A percentile compares a stretch with the other conserved stretches of the same genome.
Evolutionary conservation across 106 monocot genomes (phyloP).

Genomic region (Dactylorhiza incarnata): DNA sequence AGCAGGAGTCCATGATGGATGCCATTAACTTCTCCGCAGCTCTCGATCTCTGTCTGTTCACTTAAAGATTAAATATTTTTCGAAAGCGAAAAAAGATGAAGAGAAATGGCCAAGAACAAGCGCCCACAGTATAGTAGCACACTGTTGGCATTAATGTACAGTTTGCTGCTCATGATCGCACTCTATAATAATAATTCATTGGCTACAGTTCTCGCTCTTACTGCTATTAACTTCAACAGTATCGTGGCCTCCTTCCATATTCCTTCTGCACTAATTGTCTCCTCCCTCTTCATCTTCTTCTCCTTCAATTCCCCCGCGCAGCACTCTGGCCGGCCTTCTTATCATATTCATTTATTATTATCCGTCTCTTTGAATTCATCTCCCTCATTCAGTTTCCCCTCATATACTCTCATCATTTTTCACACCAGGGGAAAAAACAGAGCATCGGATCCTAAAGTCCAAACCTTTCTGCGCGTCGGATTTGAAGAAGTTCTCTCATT

Average conservation of each 20-base stretch:
- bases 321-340: no score
- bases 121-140: background rate
- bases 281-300: background rate
- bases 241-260: background rate
- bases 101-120: background rate
- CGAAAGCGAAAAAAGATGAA: background rate
- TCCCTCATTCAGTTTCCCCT: background rate
- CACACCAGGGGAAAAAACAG: background rate
- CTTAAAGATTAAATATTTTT: background rate
- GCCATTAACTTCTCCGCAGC: background rate
- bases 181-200: background rate
- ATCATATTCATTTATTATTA: background rate
- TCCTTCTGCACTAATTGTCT: background rate
- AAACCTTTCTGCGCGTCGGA: background rate
- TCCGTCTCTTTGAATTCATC: background rate
- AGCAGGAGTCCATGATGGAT: no score
- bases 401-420: background rate
- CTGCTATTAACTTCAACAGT: background rate
- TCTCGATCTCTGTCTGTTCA: background rate
- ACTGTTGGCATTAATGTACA: background rate
- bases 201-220: background rate
- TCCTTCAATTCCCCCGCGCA: no score
- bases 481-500: background rate
- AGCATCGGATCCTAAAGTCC: background rate
- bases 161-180: background rate